Evolutionary conservation across 306 rosid species (phyloP), one percentile per base, ranked within the genome.

Genomic region (Boehmeria nivea): DNA sequence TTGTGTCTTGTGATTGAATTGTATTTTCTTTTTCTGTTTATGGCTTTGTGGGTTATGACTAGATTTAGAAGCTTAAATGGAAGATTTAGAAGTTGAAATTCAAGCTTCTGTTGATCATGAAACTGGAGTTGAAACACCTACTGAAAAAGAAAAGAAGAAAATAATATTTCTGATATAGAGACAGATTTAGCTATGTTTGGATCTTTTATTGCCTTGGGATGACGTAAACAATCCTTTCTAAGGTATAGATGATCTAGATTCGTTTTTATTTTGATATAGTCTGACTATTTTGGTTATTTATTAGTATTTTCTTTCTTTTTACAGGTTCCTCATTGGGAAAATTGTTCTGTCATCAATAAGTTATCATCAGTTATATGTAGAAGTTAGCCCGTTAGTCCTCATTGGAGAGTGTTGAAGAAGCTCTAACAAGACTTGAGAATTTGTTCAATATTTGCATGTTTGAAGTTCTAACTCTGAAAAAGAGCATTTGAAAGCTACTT

Each of bases 101-200:
- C n/a, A n/a, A n/a, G n/a, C n/a, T n/a, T n/a, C n/a, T n/a, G n/a
- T n/a, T n/a, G n/a, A n/a, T n/a, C n/a, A n/a, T n/a, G n/a, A n/a
- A n/a, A n/a, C n/a, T n/a, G n/a, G n/a, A n/a, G n/a, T n/a, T n/a
- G n/a, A n/a, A n/a, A n/a, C n/a, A n/a, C n/a, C n/a, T n/a, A n/a
- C n/a, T n/a, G n/a, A n/a, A n/a, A n/a, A n/a, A n/a, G n/a, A n/a
- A n/a, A n/a, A n/a, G n/a, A n/a, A n/a, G n/a, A n/a, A n/a, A n/a
- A n/a, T n/a, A n/a, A n/a, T n/a, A n/a, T n/a, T n/a, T n/a, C n/a
- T n/a, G n/a, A n/a, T n/a, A n/a, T 91, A 79, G 96, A 91, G 78
- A 91, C 78, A 81, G 96, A 87, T 75, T 79, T 91, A 81, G 96
- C 96, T 57, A 69, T 91, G 72, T 84, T 91, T 73, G 99, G 99